A percentile compares a stretch with the other conserved stretches of the same genome.
Conservation (phyloP, 2,329 filamentous ascomycete genomes). For the Coniella vitis region DNA sequence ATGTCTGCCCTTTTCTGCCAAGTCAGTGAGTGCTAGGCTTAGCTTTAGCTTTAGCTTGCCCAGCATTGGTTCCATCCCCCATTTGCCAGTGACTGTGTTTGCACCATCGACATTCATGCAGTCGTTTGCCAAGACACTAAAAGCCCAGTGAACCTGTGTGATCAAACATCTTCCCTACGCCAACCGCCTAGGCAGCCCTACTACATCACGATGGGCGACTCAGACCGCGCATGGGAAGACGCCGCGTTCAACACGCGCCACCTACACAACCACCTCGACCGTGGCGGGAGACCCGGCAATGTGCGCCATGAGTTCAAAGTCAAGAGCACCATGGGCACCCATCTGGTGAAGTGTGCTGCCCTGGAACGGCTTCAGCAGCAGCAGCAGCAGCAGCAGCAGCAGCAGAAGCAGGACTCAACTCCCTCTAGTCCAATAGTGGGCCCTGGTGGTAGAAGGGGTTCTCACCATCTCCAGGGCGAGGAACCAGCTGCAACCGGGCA, state of each 20-base stretch:
- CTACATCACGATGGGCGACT: conserved; percentile 1
- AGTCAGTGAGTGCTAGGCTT: no score
- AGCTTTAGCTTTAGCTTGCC: no score
- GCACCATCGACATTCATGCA: no score
- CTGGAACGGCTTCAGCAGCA: conserved; percentile 6
- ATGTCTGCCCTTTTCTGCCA: no score
- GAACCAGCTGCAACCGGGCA: background rate
- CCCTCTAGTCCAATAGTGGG: background rate
- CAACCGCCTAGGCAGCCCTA: no score
- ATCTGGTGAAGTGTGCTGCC: conserved; percentile 16
- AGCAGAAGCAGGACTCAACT: background rate
- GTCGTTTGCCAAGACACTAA: no score
- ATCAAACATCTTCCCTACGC: no score
- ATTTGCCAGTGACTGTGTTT: no score
- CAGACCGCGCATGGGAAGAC: conserved; percentile 20
- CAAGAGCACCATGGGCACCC: conserved; percentile 18
- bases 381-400: background rate
- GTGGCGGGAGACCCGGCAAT: conserved; percentile 9
- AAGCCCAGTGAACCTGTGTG: no score
- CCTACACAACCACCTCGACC: conserved; percentile 20
- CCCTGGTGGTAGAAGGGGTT: no score
- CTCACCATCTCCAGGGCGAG: no score
- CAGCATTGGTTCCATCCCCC: no score
- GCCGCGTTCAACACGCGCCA: conserved; percentile 19
- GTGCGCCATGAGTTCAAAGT: conserved; percentile 18